Evolutionary conservation across 345 rosid genomes (phyloP), one percentile per base, ranked within the genome.

Genomic region (Psidium friedrichsthalianum): DNA sequence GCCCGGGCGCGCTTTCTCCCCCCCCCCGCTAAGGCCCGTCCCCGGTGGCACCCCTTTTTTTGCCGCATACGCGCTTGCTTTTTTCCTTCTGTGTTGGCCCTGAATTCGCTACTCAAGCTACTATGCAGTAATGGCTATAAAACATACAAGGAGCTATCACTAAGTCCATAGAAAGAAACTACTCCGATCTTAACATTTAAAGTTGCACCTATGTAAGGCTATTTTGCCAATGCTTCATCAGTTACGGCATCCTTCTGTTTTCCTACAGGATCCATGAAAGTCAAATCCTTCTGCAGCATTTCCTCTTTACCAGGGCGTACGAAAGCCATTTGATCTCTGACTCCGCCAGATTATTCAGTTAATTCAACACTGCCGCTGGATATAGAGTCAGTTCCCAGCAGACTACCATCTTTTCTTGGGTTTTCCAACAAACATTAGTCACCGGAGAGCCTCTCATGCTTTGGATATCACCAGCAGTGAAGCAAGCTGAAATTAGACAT

Each of bases 381-480:
- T 69, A 32, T 36, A 5, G 47, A 69, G 78, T 24, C 8, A 24
- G 36, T 69, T 40, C 18, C 47, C 78, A 69, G 78, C 78, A 36
- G 13, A 36, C 18, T 11, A 21, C 47, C 47, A 4, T 32, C 47
- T 36, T 32, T 20, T 44, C 76, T 1, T 32, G 44, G 40, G 44
- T 22, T 32, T 32, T n/a, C n/a, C 24, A 69, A 20, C 78, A 69
- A 1, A 18, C 13, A 21, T 69, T 20, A 69, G 21, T 69, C 80
- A 69, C 80, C 80, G 1, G 80, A 69, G 47, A 69, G 80, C 80
- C 85, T 90, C 86, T 44, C 83, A 89, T 85, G 91, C 83, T 81
- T 88, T 87, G 40, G 95, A 93, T 58, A 95, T 83, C 86, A 93
- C 74, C 85, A 96, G 85, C 89, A 96, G 85, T 24, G 95, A 90